Conservation (phyloP, 495 filamentous ascomycete species). For the Neurospora sublineolata region DNA sequence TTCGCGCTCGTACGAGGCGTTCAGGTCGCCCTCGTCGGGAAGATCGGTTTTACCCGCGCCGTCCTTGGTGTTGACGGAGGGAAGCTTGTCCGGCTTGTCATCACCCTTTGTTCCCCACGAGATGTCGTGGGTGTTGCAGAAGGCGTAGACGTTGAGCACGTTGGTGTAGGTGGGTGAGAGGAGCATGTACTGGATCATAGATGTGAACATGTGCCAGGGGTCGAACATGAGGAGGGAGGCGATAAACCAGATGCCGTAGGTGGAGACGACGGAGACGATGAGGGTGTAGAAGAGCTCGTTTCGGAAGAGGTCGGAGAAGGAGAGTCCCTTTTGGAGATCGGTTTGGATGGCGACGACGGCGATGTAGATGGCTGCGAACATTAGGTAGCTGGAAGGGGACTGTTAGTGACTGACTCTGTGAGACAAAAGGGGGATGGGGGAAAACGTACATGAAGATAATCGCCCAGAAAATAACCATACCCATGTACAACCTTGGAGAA, state of each 20-base stretch:
- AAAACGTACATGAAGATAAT: conserved; percentile 72
- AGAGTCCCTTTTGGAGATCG: conserved; percentile 54
- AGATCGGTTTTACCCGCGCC: conserved; percentile 92
- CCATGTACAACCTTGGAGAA: conserved; percentile 85
- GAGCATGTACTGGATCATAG: conserved; percentile 90
- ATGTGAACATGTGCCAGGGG: conserved; percentile 98
- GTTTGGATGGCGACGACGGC: conserved; percentile 72
- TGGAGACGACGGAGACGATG: conserved; percentile 81
- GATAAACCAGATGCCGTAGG: conserved; percentile 88
- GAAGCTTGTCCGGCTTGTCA: conserved; percentile 75
- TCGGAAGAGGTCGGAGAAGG: conserved; percentile 58
- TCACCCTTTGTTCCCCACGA: conserved; percentile 97
- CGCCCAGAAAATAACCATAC: conserved; percentile 94
- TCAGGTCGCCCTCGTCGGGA: conserved; percentile 69
- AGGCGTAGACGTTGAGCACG: conserved; percentile 93
- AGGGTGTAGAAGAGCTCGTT: conserved; percentile 89
- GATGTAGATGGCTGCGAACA: conserved; percentile 92
- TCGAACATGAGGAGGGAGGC: conserved; percentile 93
- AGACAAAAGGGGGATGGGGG: neutral
- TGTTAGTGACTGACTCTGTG: conserved; percentile 1
- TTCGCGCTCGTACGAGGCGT: conserved; percentile 89
- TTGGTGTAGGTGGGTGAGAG: conserved; percentile 94
- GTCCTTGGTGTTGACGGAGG: conserved; percentile 71
- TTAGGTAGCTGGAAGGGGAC: conserved; percentile 53
- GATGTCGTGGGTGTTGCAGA: conserved; percentile 96